Percentiles rank a stretch among this genome's conserved stretches.
These are phyloP conservation scores for Candida insectorum DNA, from an alignment of 805 yeast genomes.

Conservation along the genomic window DNA sequence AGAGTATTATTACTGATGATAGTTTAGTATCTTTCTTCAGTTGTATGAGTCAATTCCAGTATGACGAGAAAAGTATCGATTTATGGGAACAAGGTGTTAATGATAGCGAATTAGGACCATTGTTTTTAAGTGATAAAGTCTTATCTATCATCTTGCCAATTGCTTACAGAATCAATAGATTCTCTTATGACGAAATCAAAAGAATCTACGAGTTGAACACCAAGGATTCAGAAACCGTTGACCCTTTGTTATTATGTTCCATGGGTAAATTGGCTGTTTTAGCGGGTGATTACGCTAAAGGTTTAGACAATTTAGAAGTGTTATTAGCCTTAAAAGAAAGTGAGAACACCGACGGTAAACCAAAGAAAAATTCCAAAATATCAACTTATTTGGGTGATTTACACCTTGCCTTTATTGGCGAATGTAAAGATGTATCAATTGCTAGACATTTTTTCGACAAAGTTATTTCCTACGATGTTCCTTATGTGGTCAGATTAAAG, in stretches of 20 bases:
- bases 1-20: conserved; percentile 18
- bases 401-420: conserved; percentile 76
- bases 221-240: conserved; percentile 23
- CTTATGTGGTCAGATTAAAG: conserved; percentile 67
- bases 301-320: conserved; percentile 59
- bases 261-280: conserved; percentile 71
- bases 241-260: conserved; percentile 57
- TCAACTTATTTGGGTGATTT: conserved; percentile 51
- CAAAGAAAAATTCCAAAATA: neutral
- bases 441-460: conserved; percentile 74
- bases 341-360: conserved; percentile 3
- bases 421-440: conserved; percentile 65
- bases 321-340: conserved; percentile 51
- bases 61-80: conserved; percentile 60
- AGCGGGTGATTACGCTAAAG: conserved; percentile 62
- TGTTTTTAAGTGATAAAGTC: conserved; percentile 61
- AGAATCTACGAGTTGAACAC: conserved; percentile 49
- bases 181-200: conserved; percentile 57
- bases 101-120: conserved; percentile 33
- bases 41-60: conserved; percentile 49
- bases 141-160: conserved; percentile 69
- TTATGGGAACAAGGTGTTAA: conserved; percentile 68
- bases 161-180: conserved; percentile 58
- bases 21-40: conserved; percentile 24
- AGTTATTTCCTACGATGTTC: conserved; percentile 67